Evolutionary conservation across 2,329 filamentous ascomycete genomes (phyloP).

Genomic region (Didymella pomorum): DNA sequence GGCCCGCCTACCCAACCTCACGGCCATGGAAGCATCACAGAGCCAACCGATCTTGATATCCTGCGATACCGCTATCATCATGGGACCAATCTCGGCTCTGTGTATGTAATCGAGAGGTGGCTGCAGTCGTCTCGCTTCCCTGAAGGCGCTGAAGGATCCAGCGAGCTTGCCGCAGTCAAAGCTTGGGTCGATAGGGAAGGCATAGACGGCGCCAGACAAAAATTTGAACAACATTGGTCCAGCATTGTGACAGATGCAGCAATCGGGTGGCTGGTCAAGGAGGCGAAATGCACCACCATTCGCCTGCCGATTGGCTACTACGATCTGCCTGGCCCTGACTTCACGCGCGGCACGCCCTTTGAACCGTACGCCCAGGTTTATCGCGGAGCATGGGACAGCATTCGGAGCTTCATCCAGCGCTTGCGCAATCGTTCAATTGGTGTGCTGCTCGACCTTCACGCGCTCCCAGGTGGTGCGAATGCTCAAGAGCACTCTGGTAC

Average conservation of each 20-base stretch:
- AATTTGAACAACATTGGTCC: slow-evolving; percentile 64
- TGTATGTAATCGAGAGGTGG: slow-evolving; percentile 69
- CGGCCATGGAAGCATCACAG: slow-evolving; percentile 45
- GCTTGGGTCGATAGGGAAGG: slow-evolving; percentile 58
- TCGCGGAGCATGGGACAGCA: slow-evolving; percentile 60
- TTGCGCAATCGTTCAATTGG: slow-evolving; percentile 61
- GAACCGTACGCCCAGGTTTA: slow-evolving; percentile 60
- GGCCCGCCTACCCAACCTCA: slow-evolving; percentile 12
- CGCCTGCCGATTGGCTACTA: slow-evolving; percentile 69
- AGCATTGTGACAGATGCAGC: slow-evolving; percentile 61
- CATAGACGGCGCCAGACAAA: slow-evolving; percentile 57
- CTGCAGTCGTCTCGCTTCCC: slow-evolving; percentile 61
- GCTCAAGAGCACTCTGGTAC: slow-evolving; percentile 64
- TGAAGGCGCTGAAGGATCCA: slow-evolving; percentile 51
- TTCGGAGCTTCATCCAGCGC: slow-evolving; percentile 57
- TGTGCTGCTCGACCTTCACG: slow-evolving; percentile 66
- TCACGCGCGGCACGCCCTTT: slow-evolving; percentile 62
- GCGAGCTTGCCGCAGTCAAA: slow-evolving; percentile 63
- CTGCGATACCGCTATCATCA: slow-evolving; percentile 67
- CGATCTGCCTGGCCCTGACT: slow-evolving; percentile 60
- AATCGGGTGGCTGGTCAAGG: slow-evolving; percentile 61
- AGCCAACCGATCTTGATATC: slow-evolving; percentile 53
- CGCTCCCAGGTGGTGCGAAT: slow-evolving; percentile 66
- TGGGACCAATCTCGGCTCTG: slow-evolving; percentile 65
- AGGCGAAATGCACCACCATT: slow-evolving; percentile 64